Percentiles rank a stretch among this genome's conserved stretches.
Conservation (phyloP, 2,329 filamentous ascomycete species). For the Ascochyta clinopodiicola region DNA sequence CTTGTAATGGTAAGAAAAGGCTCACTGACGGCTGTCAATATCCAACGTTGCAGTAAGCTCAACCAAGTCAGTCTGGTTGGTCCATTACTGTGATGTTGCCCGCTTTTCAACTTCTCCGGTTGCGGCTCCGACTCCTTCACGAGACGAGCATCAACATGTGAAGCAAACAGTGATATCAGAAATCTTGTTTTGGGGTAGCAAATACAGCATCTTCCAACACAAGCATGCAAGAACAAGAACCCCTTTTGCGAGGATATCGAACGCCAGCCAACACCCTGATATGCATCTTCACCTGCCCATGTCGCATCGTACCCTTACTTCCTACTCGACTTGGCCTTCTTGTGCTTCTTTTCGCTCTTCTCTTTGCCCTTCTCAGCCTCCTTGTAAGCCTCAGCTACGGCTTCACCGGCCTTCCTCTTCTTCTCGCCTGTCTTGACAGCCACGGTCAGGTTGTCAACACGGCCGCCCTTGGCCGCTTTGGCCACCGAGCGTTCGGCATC, state of each 20-base stretch:
- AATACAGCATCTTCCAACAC: not conserved
- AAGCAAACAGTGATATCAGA: not conserved
- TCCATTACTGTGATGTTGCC: not conserved
- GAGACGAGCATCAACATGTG: not conserved
- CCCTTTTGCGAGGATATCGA: slow-evolving; percentile 17
- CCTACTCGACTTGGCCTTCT: slow-evolving; percentile 31
- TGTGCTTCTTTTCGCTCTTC: slow-evolving; percentile 42
- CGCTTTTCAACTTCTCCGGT: not conserved
- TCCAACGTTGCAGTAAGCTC: not conserved
- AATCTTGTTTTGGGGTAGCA: not conserved
- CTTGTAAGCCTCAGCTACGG: slow-evolving; percentile 56
- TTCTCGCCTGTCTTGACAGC: slow-evolving; percentile 79
- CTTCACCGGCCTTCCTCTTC: slow-evolving; percentile 75
- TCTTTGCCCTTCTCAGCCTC: slow-evolving; percentile 48
- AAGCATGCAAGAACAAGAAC: not conserved
- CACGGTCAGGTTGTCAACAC: slow-evolving; percentile 68
- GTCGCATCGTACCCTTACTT: not conserved
- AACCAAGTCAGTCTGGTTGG: not conserved
- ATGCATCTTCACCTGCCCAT: slow-evolving; percentile 6
- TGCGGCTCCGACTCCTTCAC: not conserved
- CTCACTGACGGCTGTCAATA: not conserved
- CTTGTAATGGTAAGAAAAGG: not conserved
- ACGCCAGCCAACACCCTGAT: slow-evolving; percentile 12
- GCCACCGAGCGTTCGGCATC: slow-evolving; percentile 76
- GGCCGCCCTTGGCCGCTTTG: slow-evolving; percentile 52